Percentiles rank a stretch among this genome's conserved stretches.
Conservation (phyloP, 2,329 filamentous ascomycete genomes). For the Colletotrichum lindemuthianum region DNA sequence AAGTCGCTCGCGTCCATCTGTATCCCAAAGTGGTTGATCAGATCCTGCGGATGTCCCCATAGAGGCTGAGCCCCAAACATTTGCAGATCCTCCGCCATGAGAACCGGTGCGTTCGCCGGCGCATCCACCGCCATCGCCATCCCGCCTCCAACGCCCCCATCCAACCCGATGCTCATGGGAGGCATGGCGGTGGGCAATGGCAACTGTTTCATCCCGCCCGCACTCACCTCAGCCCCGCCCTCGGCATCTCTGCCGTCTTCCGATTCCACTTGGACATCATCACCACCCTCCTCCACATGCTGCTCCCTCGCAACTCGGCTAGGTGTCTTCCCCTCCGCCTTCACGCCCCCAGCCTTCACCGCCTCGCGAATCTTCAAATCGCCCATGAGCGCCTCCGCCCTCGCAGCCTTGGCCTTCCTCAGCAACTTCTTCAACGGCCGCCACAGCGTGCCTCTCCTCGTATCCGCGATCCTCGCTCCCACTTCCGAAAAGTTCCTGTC, state of each 20-base stretch:
- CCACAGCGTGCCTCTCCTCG: constrained; percentile 61
- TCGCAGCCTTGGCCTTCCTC: constrained; percentile 57
- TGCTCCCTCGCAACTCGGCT: background rate
- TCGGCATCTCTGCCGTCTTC: constrained; percentile 1
- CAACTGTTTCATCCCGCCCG: background rate
- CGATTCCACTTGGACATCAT: background rate
- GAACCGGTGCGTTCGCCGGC: constrained; percentile 1
- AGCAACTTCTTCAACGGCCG: constrained; percentile 63
- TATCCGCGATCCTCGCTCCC: constrained; percentile 58
- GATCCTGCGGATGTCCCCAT: constrained; percentile 40
- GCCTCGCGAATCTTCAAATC: constrained; percentile 37
- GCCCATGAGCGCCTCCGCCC: constrained; percentile 44
- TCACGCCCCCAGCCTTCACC: background rate
- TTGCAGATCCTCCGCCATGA: constrained; percentile 7
- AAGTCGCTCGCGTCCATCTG: constrained; percentile 35
- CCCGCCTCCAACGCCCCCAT: background rate
- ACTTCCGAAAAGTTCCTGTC: constrained; percentile 57
- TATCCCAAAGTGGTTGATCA: constrained; percentile 38
- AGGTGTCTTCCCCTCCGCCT: background rate
- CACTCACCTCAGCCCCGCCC: background rate
- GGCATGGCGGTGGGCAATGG: constrained; percentile 6
- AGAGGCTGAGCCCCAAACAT: constrained; percentile 23
- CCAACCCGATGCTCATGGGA: background rate
- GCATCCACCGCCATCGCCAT: constrained; percentile 12
- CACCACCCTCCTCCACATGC: constrained; percentile 4